Percentiles rank a stretch among this genome's conserved stretches.
These are phyloP conservation scores for Dactylonectria estremocensis DNA, from an alignment of 2,329 filamentous ascomycete genomes.

Conservation along the genomic window DNA sequence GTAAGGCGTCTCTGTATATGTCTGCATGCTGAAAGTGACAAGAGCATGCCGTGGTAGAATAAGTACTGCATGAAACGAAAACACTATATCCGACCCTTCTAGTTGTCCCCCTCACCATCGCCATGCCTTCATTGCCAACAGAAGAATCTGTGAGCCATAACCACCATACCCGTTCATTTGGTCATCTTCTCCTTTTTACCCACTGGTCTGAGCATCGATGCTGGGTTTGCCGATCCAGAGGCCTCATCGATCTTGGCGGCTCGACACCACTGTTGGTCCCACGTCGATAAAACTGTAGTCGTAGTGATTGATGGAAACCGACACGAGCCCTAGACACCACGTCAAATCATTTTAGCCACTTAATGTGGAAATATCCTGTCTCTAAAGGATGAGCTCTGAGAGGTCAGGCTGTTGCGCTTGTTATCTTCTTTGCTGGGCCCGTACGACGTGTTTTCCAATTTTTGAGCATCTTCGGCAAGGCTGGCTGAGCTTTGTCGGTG, in stretches of 20 bases:
- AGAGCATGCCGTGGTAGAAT: conserved; percentile 5
- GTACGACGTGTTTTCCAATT: conserved; percentile 43
- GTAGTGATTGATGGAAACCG: not conserved
- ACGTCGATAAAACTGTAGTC: not conserved
- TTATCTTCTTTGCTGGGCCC: conserved; percentile 40
- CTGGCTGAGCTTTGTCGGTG: conserved; percentile 49
- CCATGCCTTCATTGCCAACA: not conserved
- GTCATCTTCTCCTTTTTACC: conserved; percentile 6
- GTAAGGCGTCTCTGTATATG: not conserved
- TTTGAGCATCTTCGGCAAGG: conserved; percentile 44
- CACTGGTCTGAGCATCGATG: not conserved
- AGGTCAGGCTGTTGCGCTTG: conserved; percentile 44
- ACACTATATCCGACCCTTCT: conserved; percentile 11
- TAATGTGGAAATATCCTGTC: conserved; percentile 46
- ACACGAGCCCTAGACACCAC: not conserved
- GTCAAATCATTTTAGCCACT: not conserved
- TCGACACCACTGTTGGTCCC: not conserved
- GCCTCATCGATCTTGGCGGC: too few relatives aligned
- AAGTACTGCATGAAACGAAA: conserved; percentile 14
- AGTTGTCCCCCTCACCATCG: conserved; percentile 8
- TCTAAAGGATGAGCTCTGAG: conserved; percentile 46
- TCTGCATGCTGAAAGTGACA: conserved; percentile 10
- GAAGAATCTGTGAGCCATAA: not conserved
- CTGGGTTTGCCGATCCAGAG: not conserved
- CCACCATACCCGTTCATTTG: conserved; percentile 4